Base-by-base conservation (phyloP, 1,284 basidiomycete genomes). In the Pyrrhoderma noxium region DNA sequence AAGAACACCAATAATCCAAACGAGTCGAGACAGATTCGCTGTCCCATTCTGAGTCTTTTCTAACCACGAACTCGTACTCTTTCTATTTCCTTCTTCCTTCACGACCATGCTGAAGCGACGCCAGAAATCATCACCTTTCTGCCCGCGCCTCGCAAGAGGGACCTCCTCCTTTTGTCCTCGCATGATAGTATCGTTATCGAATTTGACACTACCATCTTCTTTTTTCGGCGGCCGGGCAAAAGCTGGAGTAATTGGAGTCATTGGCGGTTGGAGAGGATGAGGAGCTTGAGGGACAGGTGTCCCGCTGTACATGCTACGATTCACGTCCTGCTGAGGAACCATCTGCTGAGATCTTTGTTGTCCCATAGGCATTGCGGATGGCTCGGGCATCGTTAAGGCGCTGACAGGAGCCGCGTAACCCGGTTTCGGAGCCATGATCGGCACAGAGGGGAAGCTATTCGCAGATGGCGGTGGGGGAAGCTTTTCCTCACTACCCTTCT, bases 51-150 rank as follows among this genome's bases (percentile, higher is more conserved):
- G 74, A 0, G 80, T 82, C 63, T 85, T 79, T 50, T 64, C 66
- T 40, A 89, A 70, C 87, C 87, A 89, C 11, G 72, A 65, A 58
- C 83, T 83, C 51, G 75, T 69, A 59, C 77, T 80, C 61, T 74
- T 66, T 54, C 71, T 74, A 48, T 61, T 62, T 56, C 67, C 68
- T 57, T 85, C 80, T 55, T 82, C 78, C 62, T 80, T 85, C 7
- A 79, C 85, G 56, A 90, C 79, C 72, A 89, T 88, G 56, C 83
- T 87, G 66, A 90, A 90, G 42, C 88, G 72, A 52, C 85, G 72
- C 87, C 87, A 90, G 67, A 90, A 90, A 59, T 89, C 82, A 59
- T 90, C 86, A 1, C 85, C 85, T 51, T 73, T 78, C 58, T 84
- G 77, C 2, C 84, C 83, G 27, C 80, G 71, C 43, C 70, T 72